Conservation (phyloP, 1,284 basidiomycete species). For the Violaceomyces palustris region DNA sequence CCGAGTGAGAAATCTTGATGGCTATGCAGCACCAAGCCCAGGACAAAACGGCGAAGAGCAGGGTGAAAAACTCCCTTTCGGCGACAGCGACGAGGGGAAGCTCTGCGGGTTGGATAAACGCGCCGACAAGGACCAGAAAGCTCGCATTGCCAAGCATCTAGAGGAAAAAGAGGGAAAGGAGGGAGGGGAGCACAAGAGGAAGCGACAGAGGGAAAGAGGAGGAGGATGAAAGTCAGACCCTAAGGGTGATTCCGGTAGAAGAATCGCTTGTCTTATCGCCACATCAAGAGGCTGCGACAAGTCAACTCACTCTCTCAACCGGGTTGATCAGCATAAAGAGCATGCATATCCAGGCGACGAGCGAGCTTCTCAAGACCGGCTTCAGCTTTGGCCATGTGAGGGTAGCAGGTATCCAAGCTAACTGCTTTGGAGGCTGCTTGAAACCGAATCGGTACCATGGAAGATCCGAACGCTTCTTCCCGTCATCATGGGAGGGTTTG, state of each 20-base stretch:
- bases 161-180: no score
- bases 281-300: no score
- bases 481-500: no score
- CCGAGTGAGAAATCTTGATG: conserved; percentile 63
- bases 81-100: conserved; percentile 66
- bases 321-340: conserved; percentile 64
- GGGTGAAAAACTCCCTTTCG: conserved; percentile 65
- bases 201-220: no score
- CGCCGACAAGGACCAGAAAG: conserved; percentile 65
- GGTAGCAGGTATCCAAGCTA: conserved; percentile 27
- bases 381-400: conserved; percentile 55
- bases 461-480: neutral
- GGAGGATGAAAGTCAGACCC: no score
- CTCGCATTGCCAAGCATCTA: conserved; percentile 63
- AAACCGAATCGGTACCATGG: conserved; percentile 6
- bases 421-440: conserved; percentile 13
- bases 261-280: no score
- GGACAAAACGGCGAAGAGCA: conserved; percentile 58
- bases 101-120: conserved; percentile 65
- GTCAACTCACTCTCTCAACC: conserved; percentile 56
- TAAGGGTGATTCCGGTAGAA: no score
- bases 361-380: conserved; percentile 63
- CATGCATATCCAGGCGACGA: conserved; percentile 64
- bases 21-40: conserved; percentile 71
- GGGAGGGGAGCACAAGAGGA: no score